Base-by-base conservation (phyloP, 2,329 filamentous ascomycete species). In the Calonectria multiphialidica region DNA sequence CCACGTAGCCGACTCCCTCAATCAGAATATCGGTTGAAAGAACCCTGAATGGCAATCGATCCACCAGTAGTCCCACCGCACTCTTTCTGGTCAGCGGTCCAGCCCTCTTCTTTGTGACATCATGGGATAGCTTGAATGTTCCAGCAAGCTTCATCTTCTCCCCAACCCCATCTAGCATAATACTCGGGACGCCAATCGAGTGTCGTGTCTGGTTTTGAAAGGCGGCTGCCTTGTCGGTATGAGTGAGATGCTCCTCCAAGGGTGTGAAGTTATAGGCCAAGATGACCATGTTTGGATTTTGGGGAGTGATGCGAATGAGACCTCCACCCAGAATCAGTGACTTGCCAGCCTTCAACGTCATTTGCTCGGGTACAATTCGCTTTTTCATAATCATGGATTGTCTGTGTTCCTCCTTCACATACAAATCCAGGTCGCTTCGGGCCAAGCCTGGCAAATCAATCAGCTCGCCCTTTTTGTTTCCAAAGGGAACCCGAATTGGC, bases 1-100 rank as follows among this genome's bases (percentile, higher is more conserved):
- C 97, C 2, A 99, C 89, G 94, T 97, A 99, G 9, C 97, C 97
- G 30, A 95, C 93, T 2, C 97, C 95, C 82, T 98, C 96, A 62
- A 99, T 92, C 16, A 99, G 86, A 28, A 99, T 91, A 80, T 99
- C 97, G 0, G 93, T 90, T 10, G 93, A 91, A 72, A 97, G 88
- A 2, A 98, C 91, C 16, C 90, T 90, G 83, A 96, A 99, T 0
- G 95, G 95, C 5, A 98, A 86, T 18, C 88, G 86, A 2, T 94
- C 91, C 0, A 93, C 88, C 68, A 90, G 91, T 55, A 93, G 86
- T 45, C 89, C 91, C 53, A 89, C 89, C 2, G 90, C 93, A 62
- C 90, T 87, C 70, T 88, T 90, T 37, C 88, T 86, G 4, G 93
- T 94, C 47, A 96, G 83, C 0, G 94, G 93, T 0, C 95, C 95